phyloP scores from a whole-genome alignment of 163 green algal genomes.

The Prototheca cutis region DNA sequence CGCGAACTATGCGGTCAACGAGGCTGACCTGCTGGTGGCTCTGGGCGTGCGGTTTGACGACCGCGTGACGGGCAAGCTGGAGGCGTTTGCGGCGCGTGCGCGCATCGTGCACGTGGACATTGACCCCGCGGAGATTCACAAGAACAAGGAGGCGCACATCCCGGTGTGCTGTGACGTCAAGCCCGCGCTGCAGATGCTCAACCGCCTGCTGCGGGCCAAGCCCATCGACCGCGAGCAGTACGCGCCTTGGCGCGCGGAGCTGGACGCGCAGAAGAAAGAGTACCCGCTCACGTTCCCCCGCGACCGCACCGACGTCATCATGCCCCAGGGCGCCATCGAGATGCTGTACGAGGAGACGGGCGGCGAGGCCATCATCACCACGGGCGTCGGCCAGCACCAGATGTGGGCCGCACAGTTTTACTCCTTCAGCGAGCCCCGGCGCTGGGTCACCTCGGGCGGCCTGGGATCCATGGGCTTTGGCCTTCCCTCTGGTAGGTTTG shows the following conservation, averaged over 20 bases:
- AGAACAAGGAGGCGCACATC: slow-evolving; percentile 96
- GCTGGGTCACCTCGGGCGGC: slow-evolving; percentile 64
- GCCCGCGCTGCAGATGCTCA: slow-evolving; percentile 68
- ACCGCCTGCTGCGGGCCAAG: slow-evolving; percentile 56
- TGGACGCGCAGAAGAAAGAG: slow-evolving; percentile 54
- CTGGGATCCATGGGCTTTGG: slow-evolving; percentile 98
- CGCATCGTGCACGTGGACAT: slow-evolving; percentile 98
- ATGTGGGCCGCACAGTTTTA: slow-evolving; percentile 98
- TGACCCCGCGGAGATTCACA: slow-evolving; percentile 96
- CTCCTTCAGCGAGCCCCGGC: slow-evolving; percentile 54
- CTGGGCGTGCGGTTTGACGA: slow-evolving; percentile 98
- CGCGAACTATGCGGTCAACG: slow-evolving; percentile 94
- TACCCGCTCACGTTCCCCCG: slow-evolving; percentile 74
- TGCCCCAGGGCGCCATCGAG: slow-evolving; percentile 89
- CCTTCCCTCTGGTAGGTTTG: slow-evolving; percentile 55
- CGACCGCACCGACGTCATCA: slow-evolving; percentile 76
- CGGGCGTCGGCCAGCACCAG: slow-evolving; percentile 97
- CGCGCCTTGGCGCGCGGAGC: slow-evolving; percentile 50
- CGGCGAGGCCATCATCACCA: slow-evolving; percentile 92
- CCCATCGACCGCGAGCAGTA: slow-evolving; percentile 32
- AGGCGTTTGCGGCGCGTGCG: slow-evolving; percentile 81
- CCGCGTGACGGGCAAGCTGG: slow-evolving; percentile 96
- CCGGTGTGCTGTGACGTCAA: slow-evolving; percentile 74
- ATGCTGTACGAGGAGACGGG: slow-evolving; percentile 84
- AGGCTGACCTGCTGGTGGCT: slow-evolving; percentile 86